Conservation (phyloP, 2,329 filamentous ascomycete genomes). For the Colletotrichum spaethianum region DNA sequence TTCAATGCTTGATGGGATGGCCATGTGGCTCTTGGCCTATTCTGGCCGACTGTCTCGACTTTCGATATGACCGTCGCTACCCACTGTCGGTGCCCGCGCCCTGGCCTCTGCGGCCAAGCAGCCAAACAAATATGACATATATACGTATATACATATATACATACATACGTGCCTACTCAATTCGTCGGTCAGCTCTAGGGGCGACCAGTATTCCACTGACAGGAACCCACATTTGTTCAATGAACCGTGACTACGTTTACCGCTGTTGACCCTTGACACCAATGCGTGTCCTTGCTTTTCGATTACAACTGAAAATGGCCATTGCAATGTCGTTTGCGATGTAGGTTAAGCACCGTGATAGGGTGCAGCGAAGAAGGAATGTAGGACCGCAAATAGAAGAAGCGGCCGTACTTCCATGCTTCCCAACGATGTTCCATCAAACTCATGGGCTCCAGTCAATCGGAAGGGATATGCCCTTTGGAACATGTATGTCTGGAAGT, state of each 20-base stretch:
- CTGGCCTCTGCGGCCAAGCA: conserved; percentile 11
- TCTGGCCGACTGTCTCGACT: not conserved
- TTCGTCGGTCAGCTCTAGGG: conserved; percentile 16
- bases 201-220: conserved; percentile 25
- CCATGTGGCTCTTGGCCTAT: not conserved
- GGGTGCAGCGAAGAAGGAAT: conserved; percentile 21
- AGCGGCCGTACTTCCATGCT: conserved; percentile 12
- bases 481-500: not conserved
- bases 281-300: conserved; percentile 28
- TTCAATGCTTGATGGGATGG: not conserved
- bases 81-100: not conserved
- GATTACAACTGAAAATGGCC: not conserved
- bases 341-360: conserved; percentile 1
- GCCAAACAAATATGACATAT: too few relatives aligned
- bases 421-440: not conserved
- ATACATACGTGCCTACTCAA: not conserved
- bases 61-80: conserved; percentile 15
- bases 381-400: not conserved
- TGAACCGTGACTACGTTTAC: conserved; percentile 1
- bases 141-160: not conserved
- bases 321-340: not conserved
- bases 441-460: not conserved
- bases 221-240: conserved; percentile 22
- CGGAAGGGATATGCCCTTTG: not conserved
- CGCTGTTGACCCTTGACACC: not conserved